Evolutionary conservation across 805 yeast genomes (phyloP).

Genomic region (Monosporozyma yasuniensis): DNA sequence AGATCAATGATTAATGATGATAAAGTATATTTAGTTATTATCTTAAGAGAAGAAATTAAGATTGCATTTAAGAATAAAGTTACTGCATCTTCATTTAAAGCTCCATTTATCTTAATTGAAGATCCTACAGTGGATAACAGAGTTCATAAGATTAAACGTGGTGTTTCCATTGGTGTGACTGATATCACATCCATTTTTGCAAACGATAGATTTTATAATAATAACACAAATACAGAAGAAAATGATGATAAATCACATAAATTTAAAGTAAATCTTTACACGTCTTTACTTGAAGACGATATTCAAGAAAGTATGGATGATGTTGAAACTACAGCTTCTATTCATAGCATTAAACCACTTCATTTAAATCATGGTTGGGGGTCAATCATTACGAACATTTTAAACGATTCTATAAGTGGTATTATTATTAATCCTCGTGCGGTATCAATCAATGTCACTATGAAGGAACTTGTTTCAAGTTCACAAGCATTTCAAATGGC

Average conservation of each 20-base stretch:
- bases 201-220: constrained; percentile 30
- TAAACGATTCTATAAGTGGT: constrained; percentile 65
- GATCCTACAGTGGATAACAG: constrained; percentile 8
- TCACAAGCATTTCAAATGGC: constrained; percentile 17
- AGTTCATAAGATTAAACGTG: constrained; percentile 44
- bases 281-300: constrained; percentile 38
- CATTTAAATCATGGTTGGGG: constrained; percentile 70
- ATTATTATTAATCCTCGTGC: constrained; percentile 78
- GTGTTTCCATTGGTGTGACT: constrained; percentile 82
- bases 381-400: constrained; percentile 67
- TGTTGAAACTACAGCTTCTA: background rate
- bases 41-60: constrained; percentile 51
- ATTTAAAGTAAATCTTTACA: constrained; percentile 61
- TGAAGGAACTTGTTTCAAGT: constrained; percentile 48
- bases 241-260: constrained; percentile 58
- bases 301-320: background rate
- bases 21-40: constrained; percentile 66
- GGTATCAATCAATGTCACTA: constrained; percentile 55
- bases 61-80: constrained; percentile 30
- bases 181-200: constrained; percentile 76
- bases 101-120: constrained; percentile 21
- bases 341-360: background rate
- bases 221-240: constrained; percentile 54
- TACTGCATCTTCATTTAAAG: constrained; percentile 13
- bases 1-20: constrained; percentile 49